Conservation (phyloP, 2,329 filamentous ascomycete species). For the Metarhizium album region DNA sequence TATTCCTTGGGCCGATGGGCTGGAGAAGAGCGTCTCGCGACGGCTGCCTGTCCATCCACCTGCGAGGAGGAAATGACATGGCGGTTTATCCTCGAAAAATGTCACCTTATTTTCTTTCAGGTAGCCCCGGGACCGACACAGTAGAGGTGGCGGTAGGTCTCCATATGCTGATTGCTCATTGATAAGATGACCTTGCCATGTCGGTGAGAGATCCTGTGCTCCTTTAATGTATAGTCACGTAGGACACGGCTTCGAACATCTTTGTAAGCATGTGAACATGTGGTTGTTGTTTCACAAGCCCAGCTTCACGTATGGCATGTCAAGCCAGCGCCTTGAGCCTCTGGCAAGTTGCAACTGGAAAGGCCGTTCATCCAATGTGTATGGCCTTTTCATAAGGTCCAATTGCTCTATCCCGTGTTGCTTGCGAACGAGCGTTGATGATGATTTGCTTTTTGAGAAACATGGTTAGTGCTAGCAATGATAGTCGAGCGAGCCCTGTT, state of each 20-base stretch:
- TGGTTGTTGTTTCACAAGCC: not conserved
- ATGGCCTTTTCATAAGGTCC: too few species aligned
- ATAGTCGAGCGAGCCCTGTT: not conserved
- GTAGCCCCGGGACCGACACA: not conserved
- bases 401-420: too few species aligned
- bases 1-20: not conserved
- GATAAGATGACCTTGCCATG: constrained; percentile 1
- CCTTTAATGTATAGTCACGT: not conserved
- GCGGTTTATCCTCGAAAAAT: not conserved
- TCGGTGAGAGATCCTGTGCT: constrained; percentile 6
- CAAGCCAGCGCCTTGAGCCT: not conserved
- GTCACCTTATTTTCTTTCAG: not conserved
- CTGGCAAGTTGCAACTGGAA: not conserved
- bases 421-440: too few species aligned
- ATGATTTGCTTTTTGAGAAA: too few species aligned
- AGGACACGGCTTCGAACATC: not conserved
- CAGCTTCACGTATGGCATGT: not conserved
- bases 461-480: not conserved
- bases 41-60: not conserved
- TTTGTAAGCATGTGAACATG: not conserved
- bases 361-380: not conserved
- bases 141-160: not conserved
- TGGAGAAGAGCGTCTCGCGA: not conserved
- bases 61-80: not conserved
- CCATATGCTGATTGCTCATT: not conserved